phyloP scores from a whole-genome alignment of 805 yeast species.

The Saccharomycopsis schoenii region DNA sequence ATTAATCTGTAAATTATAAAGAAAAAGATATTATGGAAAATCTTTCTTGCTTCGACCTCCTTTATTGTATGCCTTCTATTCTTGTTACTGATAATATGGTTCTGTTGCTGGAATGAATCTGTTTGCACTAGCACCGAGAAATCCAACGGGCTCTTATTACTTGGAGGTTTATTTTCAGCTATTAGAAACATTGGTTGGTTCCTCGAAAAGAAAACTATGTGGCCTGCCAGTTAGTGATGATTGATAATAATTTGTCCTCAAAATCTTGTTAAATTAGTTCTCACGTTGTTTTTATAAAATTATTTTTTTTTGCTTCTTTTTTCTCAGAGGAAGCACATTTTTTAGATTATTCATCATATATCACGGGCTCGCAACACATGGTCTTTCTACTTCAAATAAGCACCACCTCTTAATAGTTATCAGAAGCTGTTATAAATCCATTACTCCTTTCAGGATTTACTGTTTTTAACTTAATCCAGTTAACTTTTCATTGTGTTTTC shows the following conservation, averaged over 20 bases:
- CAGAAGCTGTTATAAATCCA: too few relatives aligned
- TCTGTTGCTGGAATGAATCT: neutral
- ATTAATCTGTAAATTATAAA: neutral
- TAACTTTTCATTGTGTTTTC: too few relatives aligned
- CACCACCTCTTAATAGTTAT: neutral
- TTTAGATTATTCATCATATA: neutral
- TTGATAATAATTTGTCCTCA: neutral
- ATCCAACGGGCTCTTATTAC: neutral
- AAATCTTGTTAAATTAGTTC: neutral
- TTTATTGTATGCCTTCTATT: neutral
- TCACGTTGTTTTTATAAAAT: neutral
- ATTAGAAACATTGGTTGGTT: neutral
- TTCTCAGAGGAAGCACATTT: neutral
- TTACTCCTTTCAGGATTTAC: too few relatives aligned
- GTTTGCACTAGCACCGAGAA: neutral
- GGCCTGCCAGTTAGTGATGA: neutral
- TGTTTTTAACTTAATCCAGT: too few relatives aligned
- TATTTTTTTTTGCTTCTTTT: neutral
- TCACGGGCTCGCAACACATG: neutral
- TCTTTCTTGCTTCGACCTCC: neutral
- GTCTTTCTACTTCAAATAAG: neutral
- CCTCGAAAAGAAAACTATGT: neutral
- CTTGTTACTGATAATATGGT: neutral
- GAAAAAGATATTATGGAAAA: neutral
- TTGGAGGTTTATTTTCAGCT: neutral